Percentiles rank a stretch among this genome's conserved stretches.
phyloP scores from a whole-genome alignment of 305 asterid genomes.

The Lippia alba region DNA sequence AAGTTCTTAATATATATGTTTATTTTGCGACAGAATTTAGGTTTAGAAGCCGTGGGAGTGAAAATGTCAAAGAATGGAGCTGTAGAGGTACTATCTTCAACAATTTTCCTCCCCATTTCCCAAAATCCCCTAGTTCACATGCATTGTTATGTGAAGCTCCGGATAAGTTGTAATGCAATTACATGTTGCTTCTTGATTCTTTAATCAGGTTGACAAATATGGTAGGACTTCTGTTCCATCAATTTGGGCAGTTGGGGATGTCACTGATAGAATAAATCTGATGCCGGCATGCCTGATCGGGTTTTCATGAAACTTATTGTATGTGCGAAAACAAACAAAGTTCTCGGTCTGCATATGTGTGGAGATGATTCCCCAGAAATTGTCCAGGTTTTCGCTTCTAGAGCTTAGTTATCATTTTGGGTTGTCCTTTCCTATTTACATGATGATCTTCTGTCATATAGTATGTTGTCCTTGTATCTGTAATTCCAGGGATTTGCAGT shows the following conservation, averaged over 20 bases:
- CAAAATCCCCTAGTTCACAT: neutral
- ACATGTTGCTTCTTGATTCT: slow-evolving; percentile 30
- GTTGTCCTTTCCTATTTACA: slow-evolving; percentile 2
- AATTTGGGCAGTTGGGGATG: slow-evolving; percentile 99
- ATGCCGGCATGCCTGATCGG: slow-evolving; percentile 96
- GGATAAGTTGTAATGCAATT: slow-evolving; percentile 10
- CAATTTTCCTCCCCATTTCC: slow-evolving; percentile 3
- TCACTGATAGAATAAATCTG: slow-evolving; percentile 90
- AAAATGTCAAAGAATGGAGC: slow-evolving; percentile 84
- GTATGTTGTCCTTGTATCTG: slow-evolving; percentile 27
- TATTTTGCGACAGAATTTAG: slow-evolving; percentile 72
- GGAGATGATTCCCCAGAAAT: slow-evolving; percentile 98
- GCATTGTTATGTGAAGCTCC: slow-evolving; percentile 16
- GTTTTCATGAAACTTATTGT: slow-evolving; percentile 89
- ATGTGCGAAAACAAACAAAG: slow-evolving; percentile 79
- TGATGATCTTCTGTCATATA: neutral
- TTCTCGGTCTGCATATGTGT: slow-evolving; percentile 88
- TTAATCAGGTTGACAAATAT: slow-evolving; percentile 82
- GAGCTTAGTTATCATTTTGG: slow-evolving; percentile 19
- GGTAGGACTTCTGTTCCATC: slow-evolving; percentile 89
- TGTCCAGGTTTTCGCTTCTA: slow-evolving; percentile 64
- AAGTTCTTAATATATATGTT: slow-evolving; percentile 20
- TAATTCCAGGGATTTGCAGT: slow-evolving; percentile 84
- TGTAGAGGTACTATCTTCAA: slow-evolving; percentile 60
- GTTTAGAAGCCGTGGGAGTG: slow-evolving; percentile 84